Conservation (phyloP, 176 grass and related monocot species). For the Juncus effusus region DNA sequence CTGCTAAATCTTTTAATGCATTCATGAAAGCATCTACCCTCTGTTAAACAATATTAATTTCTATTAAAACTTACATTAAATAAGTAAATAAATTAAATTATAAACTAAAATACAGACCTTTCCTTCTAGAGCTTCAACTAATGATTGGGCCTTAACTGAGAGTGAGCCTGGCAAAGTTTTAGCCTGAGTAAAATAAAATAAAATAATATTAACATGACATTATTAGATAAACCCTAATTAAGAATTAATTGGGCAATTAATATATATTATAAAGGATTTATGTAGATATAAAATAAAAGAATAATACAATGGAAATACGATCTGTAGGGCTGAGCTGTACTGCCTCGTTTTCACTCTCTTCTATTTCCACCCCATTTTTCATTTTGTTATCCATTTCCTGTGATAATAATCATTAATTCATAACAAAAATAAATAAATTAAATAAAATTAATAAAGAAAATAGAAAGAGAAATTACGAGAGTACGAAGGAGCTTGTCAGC, state of each 20-base stretch:
- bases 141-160: conserved; percentile 59
- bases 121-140: conserved; percentile 76
- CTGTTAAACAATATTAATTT: conserved; percentile 36
- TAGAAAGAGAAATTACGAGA: conserved; percentile 48
- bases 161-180: conserved; percentile 64
- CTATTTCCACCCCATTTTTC: conserved; percentile 77
- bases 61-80: background rate
- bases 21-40: conserved; percentile 74
- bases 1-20: conserved; percentile 66
- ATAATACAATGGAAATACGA: conserved; percentile 62
- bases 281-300: background rate
- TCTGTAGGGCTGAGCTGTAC: conserved; percentile 53
- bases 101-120: conserved; percentile 55
- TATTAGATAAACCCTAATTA: background rate
- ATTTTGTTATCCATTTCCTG: conserved; percentile 82
- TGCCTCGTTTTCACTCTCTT: conserved; percentile 47
- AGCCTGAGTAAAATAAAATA: conserved; percentile 44
- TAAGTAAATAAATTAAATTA: conserved; percentile 11
- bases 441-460: background rate
- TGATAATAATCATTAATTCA: conserved; percentile 10
- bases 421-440: conserved; percentile 7
- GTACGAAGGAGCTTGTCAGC: conserved; percentile 66
- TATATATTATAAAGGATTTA: background rate
- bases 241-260: conserved; percentile 1
- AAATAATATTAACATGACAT: conserved; percentile 1